Base-by-base conservation (phyloP, 345 rosid species). In the Adansonia digitata region DNA sequence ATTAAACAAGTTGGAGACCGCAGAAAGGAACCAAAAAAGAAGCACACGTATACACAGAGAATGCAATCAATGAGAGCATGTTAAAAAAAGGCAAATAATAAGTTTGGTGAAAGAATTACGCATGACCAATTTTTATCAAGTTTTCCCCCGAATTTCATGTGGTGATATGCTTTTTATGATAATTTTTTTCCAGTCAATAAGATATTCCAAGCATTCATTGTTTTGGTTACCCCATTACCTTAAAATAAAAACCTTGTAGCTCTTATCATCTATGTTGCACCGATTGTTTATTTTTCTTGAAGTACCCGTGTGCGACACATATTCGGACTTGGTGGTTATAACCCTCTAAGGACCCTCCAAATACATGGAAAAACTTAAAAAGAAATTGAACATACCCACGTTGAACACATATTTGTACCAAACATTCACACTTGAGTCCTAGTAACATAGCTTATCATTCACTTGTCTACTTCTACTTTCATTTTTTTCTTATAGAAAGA, bases 61-160 rank as follows among this genome's bases (percentile, higher is more conserved):
- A 71, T 53, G 12, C 74, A 37, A 71, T 53, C 74, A 71, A 27
- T 31, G 56, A 37, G 52, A 24, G 22, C 71, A 67, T 46, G 11
- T 67, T 45, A 43, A 45, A 14, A 31, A 45, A 14, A 26, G 20
- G 14, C 39, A 68, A 46, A 68, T 5, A 27, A 46, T 9, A 68
- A 68, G 24, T 46, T 45, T 11, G 12, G 13, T 35, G n/a, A 42
- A 13, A 42, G 52, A 31, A 15, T 46, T 7, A 24, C 27, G 57
- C 15, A 69, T 49, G 72, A 48, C 15, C n/a, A 34, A 69, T 48
- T 69, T 42, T 29, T 26, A 48, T 35, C 59, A 29, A 18, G 10
- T 69, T 69, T 48, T 69, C 20, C 22, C 40, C 71, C 1, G 13
- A 13, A 67, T 15, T 43, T 45, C 37, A 18, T 39, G 7, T 37